phyloP scores from a whole-genome alignment of 2,329 filamentous ascomycete genomes.

The Ciborinia camelliae region DNA sequence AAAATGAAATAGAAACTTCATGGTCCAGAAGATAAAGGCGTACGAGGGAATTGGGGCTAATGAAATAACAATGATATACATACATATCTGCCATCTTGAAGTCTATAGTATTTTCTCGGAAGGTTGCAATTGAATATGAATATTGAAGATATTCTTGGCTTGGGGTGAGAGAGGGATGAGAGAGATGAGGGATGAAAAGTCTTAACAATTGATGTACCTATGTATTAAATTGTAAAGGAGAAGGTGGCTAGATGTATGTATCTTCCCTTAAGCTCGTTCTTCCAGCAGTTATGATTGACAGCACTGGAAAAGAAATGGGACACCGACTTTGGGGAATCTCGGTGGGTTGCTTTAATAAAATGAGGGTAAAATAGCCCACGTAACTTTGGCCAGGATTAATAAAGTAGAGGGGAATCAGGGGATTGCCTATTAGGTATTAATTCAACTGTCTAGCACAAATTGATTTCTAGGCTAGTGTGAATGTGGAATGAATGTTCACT shows the following conservation, averaged over 20 bases:
- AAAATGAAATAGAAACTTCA: not conserved
- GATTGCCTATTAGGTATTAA: not conserved
- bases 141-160: not conserved
- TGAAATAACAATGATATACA: not conserved
- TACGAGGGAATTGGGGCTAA: not conserved
- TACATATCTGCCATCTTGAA: conserved; percentile 23
- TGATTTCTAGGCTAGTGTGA: too few species aligned
- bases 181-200: not conserved
- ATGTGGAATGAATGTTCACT: too few species aligned
- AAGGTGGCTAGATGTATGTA: conserved; percentile 16
- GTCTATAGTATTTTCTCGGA: not conserved
- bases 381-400: not conserved
- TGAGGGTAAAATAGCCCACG: not conserved
- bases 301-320: not conserved
- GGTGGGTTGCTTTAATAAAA: conserved; percentile 2
- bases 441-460: not conserved
- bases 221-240: not conserved
- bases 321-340: not conserved
- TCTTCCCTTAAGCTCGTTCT: not conserved
- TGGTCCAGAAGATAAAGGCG: not conserved
- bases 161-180: not conserved
- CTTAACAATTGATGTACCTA: too few species aligned
- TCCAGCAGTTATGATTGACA: not conserved
- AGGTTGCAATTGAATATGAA: not conserved
- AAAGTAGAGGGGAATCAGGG: not conserved